Evolutionary conservation across 2,329 filamentous ascomycete genomes (phyloP).

Genomic region (Alternaria sp.): DNA sequence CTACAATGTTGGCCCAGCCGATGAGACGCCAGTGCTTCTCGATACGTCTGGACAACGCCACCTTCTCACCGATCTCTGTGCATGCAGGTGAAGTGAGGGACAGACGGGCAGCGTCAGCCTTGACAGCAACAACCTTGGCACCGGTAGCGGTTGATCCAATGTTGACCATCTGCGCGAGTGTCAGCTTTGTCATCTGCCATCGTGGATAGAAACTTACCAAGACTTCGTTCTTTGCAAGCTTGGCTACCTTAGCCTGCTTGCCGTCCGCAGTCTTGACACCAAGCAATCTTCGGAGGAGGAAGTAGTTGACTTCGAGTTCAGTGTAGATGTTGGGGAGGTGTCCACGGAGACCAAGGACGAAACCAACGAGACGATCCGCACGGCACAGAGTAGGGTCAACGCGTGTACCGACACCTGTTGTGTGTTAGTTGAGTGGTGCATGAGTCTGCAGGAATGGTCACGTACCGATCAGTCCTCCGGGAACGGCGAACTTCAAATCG

Average conservation of each 20-base stretch:
- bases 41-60: slow-evolving; percentile 92
- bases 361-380: slow-evolving; percentile 97
- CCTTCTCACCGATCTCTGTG: slow-evolving; percentile 98
- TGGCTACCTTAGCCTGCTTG: slow-evolving; percentile 99
- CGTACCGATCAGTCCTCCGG: slow-evolving; percentile 85
- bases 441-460: not conserved
- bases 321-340: slow-evolving; percentile 95
- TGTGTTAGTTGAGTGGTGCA: slow-evolving; percentile 18
- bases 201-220: slow-evolving; percentile 54
- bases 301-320: slow-evolving; percentile 98
- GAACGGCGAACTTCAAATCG: slow-evolving; percentile 97
- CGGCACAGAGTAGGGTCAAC: slow-evolving; percentile 98
- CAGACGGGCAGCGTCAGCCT: slow-evolving; percentile 96
- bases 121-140: slow-evolving; percentile 96
- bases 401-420: slow-evolving; percentile 84
- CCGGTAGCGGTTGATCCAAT: slow-evolving; percentile 97
- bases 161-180: slow-evolving; percentile 78
- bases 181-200: slow-evolving; percentile 15
- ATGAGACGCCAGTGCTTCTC: slow-evolving; percentile 89
- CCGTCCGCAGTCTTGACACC: slow-evolving; percentile 98
- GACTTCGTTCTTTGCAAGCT: slow-evolving; percentile 97
- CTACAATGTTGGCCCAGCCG: slow-evolving; percentile 52
- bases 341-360: slow-evolving; percentile 94
- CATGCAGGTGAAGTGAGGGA: slow-evolving; percentile 92
- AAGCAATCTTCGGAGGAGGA: slow-evolving; percentile 89